Base-by-base conservation (phyloP, 169 alveolate species). In the Cryptosporidium muris region DNA sequence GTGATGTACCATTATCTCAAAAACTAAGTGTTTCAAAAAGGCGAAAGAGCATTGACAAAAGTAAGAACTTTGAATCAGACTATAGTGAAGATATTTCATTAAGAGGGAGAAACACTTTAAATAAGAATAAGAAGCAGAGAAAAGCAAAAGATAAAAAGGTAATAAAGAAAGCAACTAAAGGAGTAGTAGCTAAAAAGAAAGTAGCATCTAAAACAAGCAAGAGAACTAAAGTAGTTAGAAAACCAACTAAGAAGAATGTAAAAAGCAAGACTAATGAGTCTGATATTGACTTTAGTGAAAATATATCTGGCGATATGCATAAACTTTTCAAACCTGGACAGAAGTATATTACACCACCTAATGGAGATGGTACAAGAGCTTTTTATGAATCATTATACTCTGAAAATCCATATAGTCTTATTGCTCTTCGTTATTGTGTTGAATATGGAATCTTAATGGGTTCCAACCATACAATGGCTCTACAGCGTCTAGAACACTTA, bases 301-400 rank as follows among this genome's bases (percentile, higher is more conserved):
- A 80, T 14, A 45, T 63, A 36, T 80, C 90, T 9, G 88, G 48
- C 40, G 95, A 92, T 81, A 91, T 92, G 34, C 65, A 91, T 53
- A 91, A 88, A 45, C 91, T 82, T 58, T 92, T 92, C 88, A 92
- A 91, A 64, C 93, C 89, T 48, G 97, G 97, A 0, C 97, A 94
- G 66, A 94, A 93, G 51, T 88, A 82, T 90, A 92, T 94, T 63
- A 93, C 97, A 2, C 97, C 97, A 25, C 97, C 97, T 2, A 93
- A 92, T 54, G 97, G 97, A 14, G 97, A 94, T 65, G 97, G 96
- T 2, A 94, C 97, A 2, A 81, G 97, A 40, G 97, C 95, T 16
- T 94, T 94, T 85, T 94, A 94, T 81, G 97, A 94, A 81, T 92
- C 96, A 60, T 88, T 94, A 34, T 91, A 82, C 52, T 94, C 94